Conservation (phyloP, 208 protist genomes). For the Trypanosoma lewisi region DNA sequence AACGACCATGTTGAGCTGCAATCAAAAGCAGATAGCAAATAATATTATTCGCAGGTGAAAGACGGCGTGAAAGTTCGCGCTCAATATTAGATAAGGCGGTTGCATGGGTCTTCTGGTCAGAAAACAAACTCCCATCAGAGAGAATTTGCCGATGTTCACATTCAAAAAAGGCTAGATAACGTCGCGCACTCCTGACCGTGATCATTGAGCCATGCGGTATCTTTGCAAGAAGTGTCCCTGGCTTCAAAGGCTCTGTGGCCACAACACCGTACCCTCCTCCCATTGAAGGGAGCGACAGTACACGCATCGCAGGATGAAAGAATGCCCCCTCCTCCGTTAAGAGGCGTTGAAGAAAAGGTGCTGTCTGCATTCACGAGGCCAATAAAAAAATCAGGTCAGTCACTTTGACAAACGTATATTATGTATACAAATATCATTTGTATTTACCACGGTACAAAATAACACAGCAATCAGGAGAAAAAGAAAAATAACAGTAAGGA, state of each 20-base stretch:
- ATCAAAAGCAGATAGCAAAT: slow-evolving; percentile 67
- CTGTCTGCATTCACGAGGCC: slow-evolving; percentile 21
- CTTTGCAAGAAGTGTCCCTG: slow-evolving; percentile 41
- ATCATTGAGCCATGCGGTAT: slow-evolving; percentile 73
- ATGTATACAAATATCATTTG: no score
- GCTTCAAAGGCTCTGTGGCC: slow-evolving; percentile 26
- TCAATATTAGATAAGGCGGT: slow-evolving; percentile 30
- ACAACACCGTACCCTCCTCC: slow-evolving; percentile 82
- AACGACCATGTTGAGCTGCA: slow-evolving; percentile 50
- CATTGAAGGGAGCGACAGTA: slow-evolving; percentile 61
- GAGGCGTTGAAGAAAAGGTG: slow-evolving; percentile 37
- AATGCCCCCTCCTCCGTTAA: slow-evolving; percentile 64
- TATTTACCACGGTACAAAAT: no score
- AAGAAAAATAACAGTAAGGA: no score
- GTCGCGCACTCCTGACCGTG: slow-evolving; percentile 63
- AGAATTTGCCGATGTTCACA: background rate
- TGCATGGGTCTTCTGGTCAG: background rate
- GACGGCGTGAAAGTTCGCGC: slow-evolving; percentile 28
- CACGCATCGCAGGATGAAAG: slow-evolving; percentile 44
- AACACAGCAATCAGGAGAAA: no score
- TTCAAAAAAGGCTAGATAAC: slow-evolving; percentile 39
- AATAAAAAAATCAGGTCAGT: background rate
- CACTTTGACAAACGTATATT: no score
- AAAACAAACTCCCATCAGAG: slow-evolving; percentile 4
- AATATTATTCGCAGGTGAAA: slow-evolving; percentile 69